Percentiles rank a stretch among this genome's conserved stretches.
Evolutionary conservation across 2,329 filamentous ascomycete genomes (phyloP).

Genomic region (Trichoderma arundinaceum): DNA sequence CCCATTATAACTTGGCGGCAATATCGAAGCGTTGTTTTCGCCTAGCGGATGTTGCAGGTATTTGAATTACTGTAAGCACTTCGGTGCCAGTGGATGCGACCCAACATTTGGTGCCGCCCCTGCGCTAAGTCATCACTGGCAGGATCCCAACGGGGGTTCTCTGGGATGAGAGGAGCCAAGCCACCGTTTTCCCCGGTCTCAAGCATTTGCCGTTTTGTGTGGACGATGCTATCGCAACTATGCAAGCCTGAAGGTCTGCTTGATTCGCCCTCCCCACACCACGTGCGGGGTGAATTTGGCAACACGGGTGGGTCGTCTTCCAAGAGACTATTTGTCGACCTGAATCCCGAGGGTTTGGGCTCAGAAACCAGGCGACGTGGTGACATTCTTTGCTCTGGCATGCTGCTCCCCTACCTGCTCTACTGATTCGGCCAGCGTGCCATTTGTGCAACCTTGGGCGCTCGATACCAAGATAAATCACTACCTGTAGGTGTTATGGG

Average conservation of each 20-base stretch:
- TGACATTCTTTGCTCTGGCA: neutral
- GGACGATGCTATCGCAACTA: neutral
- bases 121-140: neutral
- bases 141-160: neutral
- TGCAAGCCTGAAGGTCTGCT: neutral
- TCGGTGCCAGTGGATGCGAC: neutral
- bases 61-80: neutral
- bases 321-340: neutral
- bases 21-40: no score
- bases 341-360: slow-evolving; percentile 5
- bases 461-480: no score
- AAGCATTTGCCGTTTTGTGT: neutral
- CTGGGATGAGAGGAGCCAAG: neutral
- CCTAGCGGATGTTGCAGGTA: neutral
- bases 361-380: slow-evolving; percentile 9
- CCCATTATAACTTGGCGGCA: neutral
- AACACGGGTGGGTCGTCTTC: neutral
- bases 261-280: slow-evolving; percentile 21
- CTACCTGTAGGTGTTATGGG: no score
- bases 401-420: neutral
- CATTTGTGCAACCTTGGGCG: neutral
- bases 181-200: slow-evolving; percentile 1
- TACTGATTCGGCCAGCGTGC: neutral
- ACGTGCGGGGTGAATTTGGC: slow-evolving; percentile 20
- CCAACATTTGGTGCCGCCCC: neutral